phyloP scores from a whole-genome alignment of 768 basidiomycete species.

The Trametes elegans region DNA sequence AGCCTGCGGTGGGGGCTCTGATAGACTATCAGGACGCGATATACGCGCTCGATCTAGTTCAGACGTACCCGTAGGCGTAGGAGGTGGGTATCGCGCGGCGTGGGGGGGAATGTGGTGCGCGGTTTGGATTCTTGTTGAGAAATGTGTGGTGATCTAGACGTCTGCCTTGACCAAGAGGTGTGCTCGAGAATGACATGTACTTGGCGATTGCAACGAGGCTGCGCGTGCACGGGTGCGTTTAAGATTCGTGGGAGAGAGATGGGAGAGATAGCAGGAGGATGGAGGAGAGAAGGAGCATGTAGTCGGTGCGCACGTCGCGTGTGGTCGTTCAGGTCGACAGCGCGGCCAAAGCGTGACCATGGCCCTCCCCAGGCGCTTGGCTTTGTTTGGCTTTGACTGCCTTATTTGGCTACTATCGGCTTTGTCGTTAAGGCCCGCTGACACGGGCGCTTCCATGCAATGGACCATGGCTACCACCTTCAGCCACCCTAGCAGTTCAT shows the following conservation, averaged over 20 bases:
- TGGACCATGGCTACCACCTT: too few relatives aligned
- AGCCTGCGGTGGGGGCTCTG: slow-evolving; percentile 54
- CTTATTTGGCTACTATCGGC: slow-evolving; percentile 6
- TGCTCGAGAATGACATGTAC: slow-evolving; percentile 85
- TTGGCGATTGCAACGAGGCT: slow-evolving; percentile 15
- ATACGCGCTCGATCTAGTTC: slow-evolving; percentile 17
- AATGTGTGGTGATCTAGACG: slow-evolving; percentile 81
- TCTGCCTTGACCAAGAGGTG: slow-evolving; percentile 82
- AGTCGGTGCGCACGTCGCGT: slow-evolving; percentile 20
- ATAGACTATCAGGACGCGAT: slow-evolving; percentile 23
- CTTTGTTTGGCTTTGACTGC: slow-evolving; percentile 10
- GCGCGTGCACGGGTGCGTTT: slow-evolving; percentile 7
- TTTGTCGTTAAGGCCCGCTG: slow-evolving; percentile 2
- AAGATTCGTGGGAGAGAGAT: neutral
- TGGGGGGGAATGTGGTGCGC: slow-evolving; percentile 30
- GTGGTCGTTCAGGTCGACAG: slow-evolving; percentile 18
- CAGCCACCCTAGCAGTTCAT: too few relatives aligned
- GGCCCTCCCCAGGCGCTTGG: slow-evolving; percentile 6
- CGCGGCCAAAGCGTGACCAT: slow-evolving; percentile 8
- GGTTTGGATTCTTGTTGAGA: slow-evolving; percentile 54
- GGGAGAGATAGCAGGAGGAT: neutral
- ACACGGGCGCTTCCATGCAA: too few relatives aligned
- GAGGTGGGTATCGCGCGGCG: slow-evolving; percentile 50
- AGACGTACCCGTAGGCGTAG: slow-evolving; percentile 68
- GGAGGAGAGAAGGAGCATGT: slow-evolving; percentile 13